Evolutionary conservation across 1,284 basidiomycete species (phyloP), one percentile per base, ranked within the genome.

Genomic region (Leccinum fallax): DNA sequence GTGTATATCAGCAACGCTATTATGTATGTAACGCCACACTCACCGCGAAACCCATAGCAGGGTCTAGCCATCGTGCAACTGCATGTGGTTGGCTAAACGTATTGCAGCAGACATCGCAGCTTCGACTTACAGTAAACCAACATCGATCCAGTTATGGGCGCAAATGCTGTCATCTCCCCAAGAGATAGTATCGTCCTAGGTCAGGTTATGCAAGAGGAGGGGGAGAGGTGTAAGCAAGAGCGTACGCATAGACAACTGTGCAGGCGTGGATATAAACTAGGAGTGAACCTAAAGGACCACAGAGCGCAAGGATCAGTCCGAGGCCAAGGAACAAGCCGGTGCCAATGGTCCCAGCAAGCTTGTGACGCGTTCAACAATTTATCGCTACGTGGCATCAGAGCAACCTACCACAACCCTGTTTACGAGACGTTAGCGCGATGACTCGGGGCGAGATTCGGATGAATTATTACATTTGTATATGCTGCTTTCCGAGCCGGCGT

Each of bases 291-390:
- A 83, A 74, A 49, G 85, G 89, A 15, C 89, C 88, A 59, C 84
- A 83, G 11, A 71, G 75, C 15, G 73, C 68, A 13, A 90, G 78
- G 4, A 87, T 81, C 57, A 80, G 78, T 19, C 93, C 94, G 13
- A 89, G 88, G 64, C 92, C 92, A 51, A 95, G 80, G 80, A 95
- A 95, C 21, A 93, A 80, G 71, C 91, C 92, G 1, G 90, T 93
- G 53, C 89, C 89, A 63, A 90, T 84, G 28, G 86, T 89, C 36
- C 89, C 89, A 61, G 88, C 88, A 69, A 89, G 87, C 86, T 89
- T 55, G 53, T 59, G 49, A 67, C 24, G 58, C 7, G 38, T 26
- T 64, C 62, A 65, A 28, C 19, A 21, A 7, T 36, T 13, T 28
- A 21, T 43, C 30, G 3, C 8, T 16, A 51, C 11, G 26, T 24